These are phyloP conservation scores for Nematodospora valgi DNA, from an alignment of 805 yeast genomes.

Conservation along the genomic window DNA sequence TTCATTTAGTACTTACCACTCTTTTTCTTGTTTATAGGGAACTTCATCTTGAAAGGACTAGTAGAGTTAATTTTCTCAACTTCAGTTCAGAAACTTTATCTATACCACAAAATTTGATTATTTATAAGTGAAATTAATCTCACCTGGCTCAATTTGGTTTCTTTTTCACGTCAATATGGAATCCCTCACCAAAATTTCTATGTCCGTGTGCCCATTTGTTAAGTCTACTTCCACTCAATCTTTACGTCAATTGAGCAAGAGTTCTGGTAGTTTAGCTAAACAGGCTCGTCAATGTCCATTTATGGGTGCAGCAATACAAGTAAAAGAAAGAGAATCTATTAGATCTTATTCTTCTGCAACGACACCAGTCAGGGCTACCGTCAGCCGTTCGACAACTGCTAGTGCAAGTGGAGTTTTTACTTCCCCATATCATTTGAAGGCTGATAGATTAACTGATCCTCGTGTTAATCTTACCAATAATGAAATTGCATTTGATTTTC, in stretches of 20 bases:
- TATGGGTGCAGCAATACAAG: constrained; percentile 72
- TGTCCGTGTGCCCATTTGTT: constrained; percentile 82
- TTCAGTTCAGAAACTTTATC: no score
- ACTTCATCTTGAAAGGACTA: neutral
- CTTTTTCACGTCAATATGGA: constrained; percentile 52
- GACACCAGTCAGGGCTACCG: constrained; percentile 29
- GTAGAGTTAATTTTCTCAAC: no score
- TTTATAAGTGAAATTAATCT: no score
- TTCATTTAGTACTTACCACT: neutral
- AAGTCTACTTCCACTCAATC: constrained; percentile 56
- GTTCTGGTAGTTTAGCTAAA: constrained; percentile 42
- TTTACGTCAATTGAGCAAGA: constrained; percentile 52
- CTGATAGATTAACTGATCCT: constrained; percentile 22
- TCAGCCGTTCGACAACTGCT: constrained; percentile 42
- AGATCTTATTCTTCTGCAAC: constrained; percentile 48
- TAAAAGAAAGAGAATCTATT: constrained; percentile 22
- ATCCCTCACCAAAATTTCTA: constrained; percentile 68
- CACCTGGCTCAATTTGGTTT: neutral
- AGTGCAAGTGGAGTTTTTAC: constrained; percentile 27
- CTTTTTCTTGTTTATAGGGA: neutral
- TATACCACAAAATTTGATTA: no score
- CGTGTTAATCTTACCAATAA: constrained; percentile 35
- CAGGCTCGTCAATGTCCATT: constrained; percentile 85
- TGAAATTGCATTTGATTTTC: constrained; percentile 64
- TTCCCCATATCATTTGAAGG: constrained; percentile 29